phyloP scores from a whole-genome alignment of 176 grass and related monocot genomes.

The Coix lacrymajobi region DNA sequence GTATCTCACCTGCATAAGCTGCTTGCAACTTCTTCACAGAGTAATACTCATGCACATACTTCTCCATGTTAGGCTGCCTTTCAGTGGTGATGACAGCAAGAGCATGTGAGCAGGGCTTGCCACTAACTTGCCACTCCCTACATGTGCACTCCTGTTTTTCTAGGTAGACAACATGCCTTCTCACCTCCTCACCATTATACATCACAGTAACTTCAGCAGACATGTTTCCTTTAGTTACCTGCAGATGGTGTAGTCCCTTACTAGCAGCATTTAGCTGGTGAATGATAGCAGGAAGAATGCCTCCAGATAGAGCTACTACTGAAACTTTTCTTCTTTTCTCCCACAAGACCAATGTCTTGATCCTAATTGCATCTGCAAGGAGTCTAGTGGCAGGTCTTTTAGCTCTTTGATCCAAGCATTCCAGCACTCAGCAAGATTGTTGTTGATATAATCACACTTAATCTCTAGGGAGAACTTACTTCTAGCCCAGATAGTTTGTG shows the following conservation, averaged over 20 bases:
- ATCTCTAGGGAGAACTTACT: background rate
- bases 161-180: background rate
- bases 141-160: background rate
- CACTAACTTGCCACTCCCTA: background rate
- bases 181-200: background rate
- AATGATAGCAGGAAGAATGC: too few relatives aligned
- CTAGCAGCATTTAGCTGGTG: too few relatives aligned
- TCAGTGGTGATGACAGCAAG: too few relatives aligned
- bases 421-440: background rate
- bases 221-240: too few relatives aligned
- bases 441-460: background rate
- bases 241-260: too few relatives aligned
- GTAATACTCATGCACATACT: too few relatives aligned
- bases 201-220: background rate
- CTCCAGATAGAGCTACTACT: accelerated
- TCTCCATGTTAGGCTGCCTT: too few relatives aligned
- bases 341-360: background rate
- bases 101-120: too few relatives aligned
- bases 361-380: background rate
- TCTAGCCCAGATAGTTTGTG: background rate
- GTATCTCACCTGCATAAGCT: too few relatives aligned
- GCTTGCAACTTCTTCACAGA: too few relatives aligned
- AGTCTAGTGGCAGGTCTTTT: background rate
- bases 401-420: background rate
- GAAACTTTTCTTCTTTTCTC: background rate